Percentiles rank a stretch among this genome's conserved stretches.
phyloP scores from a whole-genome alignment of 2,329 filamentous ascomycete species.

The Dactylella cylindrospora region DNA sequence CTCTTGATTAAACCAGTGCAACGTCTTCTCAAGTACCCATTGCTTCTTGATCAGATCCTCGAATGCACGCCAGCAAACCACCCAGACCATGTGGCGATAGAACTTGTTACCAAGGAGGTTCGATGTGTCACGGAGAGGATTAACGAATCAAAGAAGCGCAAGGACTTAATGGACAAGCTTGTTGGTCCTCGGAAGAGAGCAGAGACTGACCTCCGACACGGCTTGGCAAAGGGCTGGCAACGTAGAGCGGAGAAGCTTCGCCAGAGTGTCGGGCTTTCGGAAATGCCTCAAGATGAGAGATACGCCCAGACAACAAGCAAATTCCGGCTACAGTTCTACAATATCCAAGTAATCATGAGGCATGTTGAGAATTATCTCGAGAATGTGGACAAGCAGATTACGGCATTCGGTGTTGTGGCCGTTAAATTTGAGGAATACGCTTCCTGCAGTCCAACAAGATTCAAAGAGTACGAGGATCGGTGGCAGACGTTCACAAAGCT shows the following conservation, averaged over 20 bases:
- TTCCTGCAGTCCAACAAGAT: conserved; percentile 66
- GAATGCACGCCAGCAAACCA: conserved; percentile 79
- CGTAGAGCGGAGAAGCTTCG: conserved; percentile 83
- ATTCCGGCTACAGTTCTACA: conserved; percentile 88
- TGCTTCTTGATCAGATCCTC: conserved; percentile 77
- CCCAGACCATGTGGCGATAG: conserved; percentile 73
- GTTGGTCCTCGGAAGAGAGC: conserved; percentile 77
- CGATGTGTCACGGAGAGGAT: conserved; percentile 67
- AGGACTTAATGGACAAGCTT: conserved; percentile 86
- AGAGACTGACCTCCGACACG: conserved; percentile 82
- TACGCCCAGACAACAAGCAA: conserved; percentile 80
- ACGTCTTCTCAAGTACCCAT: conserved; percentile 87
- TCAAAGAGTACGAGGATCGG: conserved; percentile 86
- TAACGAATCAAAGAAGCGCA: conserved; percentile 93
- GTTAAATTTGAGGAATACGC: conserved; percentile 81
- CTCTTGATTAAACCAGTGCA: conserved; percentile 97
- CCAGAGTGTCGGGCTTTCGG: conserved; percentile 66
- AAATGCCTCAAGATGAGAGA: conserved; percentile 73
- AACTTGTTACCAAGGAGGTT: conserved; percentile 70
- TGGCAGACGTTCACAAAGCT: conserved; percentile 89
- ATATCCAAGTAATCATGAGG: conserved; percentile 85
- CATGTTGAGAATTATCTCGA: conserved; percentile 92
- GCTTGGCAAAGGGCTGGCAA: conserved; percentile 83
- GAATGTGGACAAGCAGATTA: conserved; percentile 76
- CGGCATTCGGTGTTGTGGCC: conserved; percentile 77